Evolutionary conservation across 371 early-diverging fungal genomes (phyloP).

Genomic region (Mortierella sp.): DNA sequence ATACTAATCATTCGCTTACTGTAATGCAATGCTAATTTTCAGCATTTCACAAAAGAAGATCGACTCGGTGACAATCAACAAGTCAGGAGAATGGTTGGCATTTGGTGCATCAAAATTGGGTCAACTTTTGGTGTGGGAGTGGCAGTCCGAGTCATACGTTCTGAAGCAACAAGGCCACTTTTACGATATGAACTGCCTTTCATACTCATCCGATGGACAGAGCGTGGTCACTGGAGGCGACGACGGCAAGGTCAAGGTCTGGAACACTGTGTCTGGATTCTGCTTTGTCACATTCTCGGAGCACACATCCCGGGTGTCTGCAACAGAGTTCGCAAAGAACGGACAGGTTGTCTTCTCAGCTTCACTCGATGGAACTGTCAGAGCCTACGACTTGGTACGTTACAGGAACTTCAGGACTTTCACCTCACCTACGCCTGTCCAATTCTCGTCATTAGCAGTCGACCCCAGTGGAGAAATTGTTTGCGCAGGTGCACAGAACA

Average conservation of each 20-base stretch:
- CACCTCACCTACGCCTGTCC: constrained; percentile 95
- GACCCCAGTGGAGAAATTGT: constrained; percentile 97
- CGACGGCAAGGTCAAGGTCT: constrained; percentile 97
- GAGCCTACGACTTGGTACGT: constrained; percentile 96
- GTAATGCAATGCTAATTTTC: neutral
- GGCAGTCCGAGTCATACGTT: constrained; percentile 98
- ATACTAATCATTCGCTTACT: neutral
- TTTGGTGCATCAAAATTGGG: constrained; percentile 93
- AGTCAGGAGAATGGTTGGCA: constrained; percentile 97
- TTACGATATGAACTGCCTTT: constrained; percentile 89
- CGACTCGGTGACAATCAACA: constrained; percentile 87
- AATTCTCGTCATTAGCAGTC: constrained; percentile 92
- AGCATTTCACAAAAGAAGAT: constrained; percentile 96
- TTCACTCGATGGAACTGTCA: constrained; percentile 96
- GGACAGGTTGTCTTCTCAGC: constrained; percentile 95
- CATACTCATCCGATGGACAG: constrained; percentile 96
- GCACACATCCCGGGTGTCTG: constrained; percentile 85
- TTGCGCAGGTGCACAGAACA: constrained; percentile 94
- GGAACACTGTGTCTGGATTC: constrained; percentile 95
- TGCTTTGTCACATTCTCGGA: constrained; percentile 98
- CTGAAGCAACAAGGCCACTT: constrained; percentile 98
- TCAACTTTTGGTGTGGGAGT: constrained; percentile 99
- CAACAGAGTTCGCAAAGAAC: constrained; percentile 91
- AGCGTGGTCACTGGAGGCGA: constrained; percentile 96
- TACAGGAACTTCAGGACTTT: constrained; percentile 98